Evolutionary conservation across 2,329 filamentous ascomycete genomes (phyloP).

Genomic region (Aspergillus fijiensis): DNA sequence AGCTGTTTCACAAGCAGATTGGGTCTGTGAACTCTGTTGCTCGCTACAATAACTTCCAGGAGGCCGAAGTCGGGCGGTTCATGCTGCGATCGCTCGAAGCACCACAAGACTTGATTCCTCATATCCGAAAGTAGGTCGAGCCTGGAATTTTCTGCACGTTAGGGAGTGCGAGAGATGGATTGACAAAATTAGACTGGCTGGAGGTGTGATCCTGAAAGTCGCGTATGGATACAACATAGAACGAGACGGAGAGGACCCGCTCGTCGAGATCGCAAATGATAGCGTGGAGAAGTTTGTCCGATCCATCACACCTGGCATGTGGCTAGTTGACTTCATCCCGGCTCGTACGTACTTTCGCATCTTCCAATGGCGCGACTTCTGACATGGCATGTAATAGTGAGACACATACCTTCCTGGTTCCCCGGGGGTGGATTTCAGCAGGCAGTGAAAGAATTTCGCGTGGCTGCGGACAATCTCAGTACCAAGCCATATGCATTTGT

Average conservation of each 20-base stretch:
- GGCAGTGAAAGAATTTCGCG: background rate
- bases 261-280: constrained; percentile 44
- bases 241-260: constrained; percentile 40
- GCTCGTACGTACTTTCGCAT: constrained; percentile 3
- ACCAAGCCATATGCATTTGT: constrained; percentile 42
- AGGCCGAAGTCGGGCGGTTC: constrained; percentile 47
- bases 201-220: constrained; percentile 46
- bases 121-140: constrained; percentile 44
- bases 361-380: background rate
- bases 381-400: constrained; percentile 3
- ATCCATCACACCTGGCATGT: constrained; percentile 7
- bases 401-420: constrained; percentile 10
- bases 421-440: constrained; percentile 6
- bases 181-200: constrained; percentile 34
- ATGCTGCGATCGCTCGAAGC: constrained; percentile 44
- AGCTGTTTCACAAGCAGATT: constrained; percentile 46
- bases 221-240: constrained; percentile 50
- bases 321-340: constrained; percentile 16
- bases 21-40: constrained; percentile 44
- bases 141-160: background rate
- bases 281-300: constrained; percentile 43
- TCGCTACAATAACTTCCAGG: constrained; percentile 45
- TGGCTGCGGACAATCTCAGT: constrained; percentile 32
- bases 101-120: constrained; percentile 39
- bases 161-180: no score